Percentiles rank a stretch among this genome's conserved stretches.
Evolutionary conservation across 768 basidiomycete species (phyloP).

Genomic region (Boletus eberwhitei): DNA sequence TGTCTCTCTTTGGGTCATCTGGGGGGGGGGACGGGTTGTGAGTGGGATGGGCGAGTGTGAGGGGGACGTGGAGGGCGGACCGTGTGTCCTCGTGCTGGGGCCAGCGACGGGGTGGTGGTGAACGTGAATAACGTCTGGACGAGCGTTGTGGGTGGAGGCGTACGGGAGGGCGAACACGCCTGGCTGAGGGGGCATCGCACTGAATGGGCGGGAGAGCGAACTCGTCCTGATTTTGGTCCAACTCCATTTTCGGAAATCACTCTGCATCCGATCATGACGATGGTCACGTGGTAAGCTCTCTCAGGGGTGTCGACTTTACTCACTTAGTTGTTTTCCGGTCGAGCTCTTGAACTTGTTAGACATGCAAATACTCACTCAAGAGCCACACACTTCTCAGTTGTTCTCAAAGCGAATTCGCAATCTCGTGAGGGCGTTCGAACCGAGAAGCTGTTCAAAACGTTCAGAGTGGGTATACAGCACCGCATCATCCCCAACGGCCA

Average conservation of each 20-base stretch:
- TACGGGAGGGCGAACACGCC: constrained; percentile 65
- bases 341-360: too few relatives aligned
- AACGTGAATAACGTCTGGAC: constrained; percentile 35
- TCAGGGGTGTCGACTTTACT: too few relatives aligned
- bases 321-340: too few relatives aligned
- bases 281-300: constrained; percentile 13
- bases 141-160: constrained; percentile 44
- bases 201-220: not conserved
- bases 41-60: constrained; percentile 26
- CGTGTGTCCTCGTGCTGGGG: constrained; percentile 41
- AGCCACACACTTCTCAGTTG: not conserved
- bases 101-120: constrained; percentile 42
- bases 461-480: not conserved
- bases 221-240: constrained; percentile 11
- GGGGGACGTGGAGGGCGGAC: constrained; percentile 4
- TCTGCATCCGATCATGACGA: constrained; percentile 22
- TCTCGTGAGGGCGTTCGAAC: constrained; percentile 7
- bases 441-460: not conserved
- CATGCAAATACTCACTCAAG: constrained; percentile 6
- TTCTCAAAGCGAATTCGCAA: constrained; percentile 6
- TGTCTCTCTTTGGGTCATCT: constrained; percentile 57
- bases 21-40: constrained; percentile 13
- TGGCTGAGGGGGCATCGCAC: constrained; percentile 62
- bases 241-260: constrained; percentile 17
- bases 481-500: not conserved